Evolutionary conservation across 805 yeast species (phyloP).

Genomic region (Metschnikowia arizonensis): DNA sequence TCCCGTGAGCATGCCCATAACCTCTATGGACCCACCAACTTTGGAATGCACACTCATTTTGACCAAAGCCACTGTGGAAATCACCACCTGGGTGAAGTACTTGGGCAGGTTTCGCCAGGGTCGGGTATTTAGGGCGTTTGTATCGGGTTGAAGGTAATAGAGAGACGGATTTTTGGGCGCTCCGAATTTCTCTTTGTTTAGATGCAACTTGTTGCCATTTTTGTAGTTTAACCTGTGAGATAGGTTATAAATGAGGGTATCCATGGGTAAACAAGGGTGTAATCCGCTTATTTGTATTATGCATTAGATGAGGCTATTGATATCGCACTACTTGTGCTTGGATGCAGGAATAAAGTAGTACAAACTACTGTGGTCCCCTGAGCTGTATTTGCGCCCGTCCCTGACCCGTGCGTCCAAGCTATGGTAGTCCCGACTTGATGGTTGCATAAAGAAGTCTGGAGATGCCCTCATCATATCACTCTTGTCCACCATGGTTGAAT

Average conservation of each 20-base stretch:
- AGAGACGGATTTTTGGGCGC: too few species aligned
- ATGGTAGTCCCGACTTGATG: constrained; percentile 8
- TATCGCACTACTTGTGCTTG: constrained; percentile 4
- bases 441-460: constrained; percentile 11
- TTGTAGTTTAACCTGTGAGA: neutral
- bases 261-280: too few species aligned
- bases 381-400: constrained; percentile 7
- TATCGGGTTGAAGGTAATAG: constrained; percentile 11
- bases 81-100: constrained; percentile 56
- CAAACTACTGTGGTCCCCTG: constrained; percentile 12
- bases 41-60: constrained; percentile 81
- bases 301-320: neutral
- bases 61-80: constrained; percentile 66
- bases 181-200: neutral
- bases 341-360: constrained; percentile 15
- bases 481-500: constrained; percentile 9
- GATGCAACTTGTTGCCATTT: neutral
- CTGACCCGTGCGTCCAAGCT: constrained; percentile 7
- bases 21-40: constrained; percentile 80
- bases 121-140: constrained; percentile 15
- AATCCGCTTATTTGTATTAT: too few species aligned
- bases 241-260: neutral
- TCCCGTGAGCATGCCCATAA: constrained; percentile 95
- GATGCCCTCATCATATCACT: constrained; percentile 9
- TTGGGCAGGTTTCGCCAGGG: constrained; percentile 59